These are phyloP conservation scores for Oxytropis ochrocephala DNA, from an alignment of 306 rosid species.

Conservation along the genomic window DNA sequence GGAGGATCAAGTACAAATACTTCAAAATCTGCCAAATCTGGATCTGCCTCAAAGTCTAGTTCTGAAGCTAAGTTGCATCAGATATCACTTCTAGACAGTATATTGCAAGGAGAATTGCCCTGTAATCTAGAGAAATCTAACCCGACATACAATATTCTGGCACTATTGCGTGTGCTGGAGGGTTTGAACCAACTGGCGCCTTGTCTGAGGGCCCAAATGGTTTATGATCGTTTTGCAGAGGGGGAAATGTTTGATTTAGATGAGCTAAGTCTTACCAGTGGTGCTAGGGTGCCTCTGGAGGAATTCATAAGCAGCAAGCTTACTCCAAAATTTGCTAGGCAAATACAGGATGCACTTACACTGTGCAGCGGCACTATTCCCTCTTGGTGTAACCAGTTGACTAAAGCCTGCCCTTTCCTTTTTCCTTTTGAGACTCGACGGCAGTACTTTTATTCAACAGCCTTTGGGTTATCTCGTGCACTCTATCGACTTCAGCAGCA, in stretches of 20 bases:
- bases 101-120: constrained; percentile 82
- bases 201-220: constrained; percentile 56
- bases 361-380: constrained; percentile 95
- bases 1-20: constrained; percentile 55
- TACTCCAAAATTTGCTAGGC: constrained; percentile 88
- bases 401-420: constrained; percentile 89
- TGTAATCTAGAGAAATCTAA: constrained; percentile 83
- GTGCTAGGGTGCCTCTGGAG: constrained; percentile 54
- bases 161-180: constrained; percentile 72
- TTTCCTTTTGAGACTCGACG: constrained; percentile 92
- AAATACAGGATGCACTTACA: constrained; percentile 92
- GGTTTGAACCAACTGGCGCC: constrained; percentile 91
- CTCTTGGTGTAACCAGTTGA: constrained; percentile 85
- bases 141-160: constrained; percentile 72
- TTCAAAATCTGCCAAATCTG: constrained; percentile 52
- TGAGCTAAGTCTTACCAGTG: constrained; percentile 42
- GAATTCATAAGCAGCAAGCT: constrained; percentile 80
- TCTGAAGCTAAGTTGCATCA: constrained; percentile 51
- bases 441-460: constrained; percentile 85
- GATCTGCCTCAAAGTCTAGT: constrained; percentile 42
- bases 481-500: constrained; percentile 83
- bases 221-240: constrained; percentile 59
- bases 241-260: constrained; percentile 50
- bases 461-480: constrained; percentile 94
- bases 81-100: constrained; percentile 69